Evolutionary conservation across 495 filamentous ascomycete genomes (phyloP).

Genomic region (Penicillium silybi): DNA sequence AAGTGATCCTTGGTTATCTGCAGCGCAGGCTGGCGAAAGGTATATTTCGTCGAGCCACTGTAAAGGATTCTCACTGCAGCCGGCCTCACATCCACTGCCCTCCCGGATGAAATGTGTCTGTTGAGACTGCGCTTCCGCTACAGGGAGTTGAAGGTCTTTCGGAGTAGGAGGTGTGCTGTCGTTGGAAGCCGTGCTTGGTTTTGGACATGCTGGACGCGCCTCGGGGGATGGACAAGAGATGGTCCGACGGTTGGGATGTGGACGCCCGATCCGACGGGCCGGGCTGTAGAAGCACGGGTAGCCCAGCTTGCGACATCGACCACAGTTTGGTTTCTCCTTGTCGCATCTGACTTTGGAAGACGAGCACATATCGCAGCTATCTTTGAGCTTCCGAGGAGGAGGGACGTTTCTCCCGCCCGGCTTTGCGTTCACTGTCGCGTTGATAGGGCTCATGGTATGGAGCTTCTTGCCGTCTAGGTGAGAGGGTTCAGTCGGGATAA

Average conservation of each 20-base stretch:
- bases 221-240: background rate
- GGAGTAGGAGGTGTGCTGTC: background rate
- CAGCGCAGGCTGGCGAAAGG: background rate
- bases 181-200: background rate
- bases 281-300: conserved; percentile 39
- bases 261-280: conserved; percentile 25
- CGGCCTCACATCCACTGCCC: background rate
- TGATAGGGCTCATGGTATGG: background rate
- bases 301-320: conserved; percentile 31
- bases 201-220: background rate
- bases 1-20: background rate
- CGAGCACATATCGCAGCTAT: conserved; percentile 37
- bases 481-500: background rate
- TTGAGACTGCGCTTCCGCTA: background rate
- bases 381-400: conserved; percentile 23
- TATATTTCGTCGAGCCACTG: conserved; percentile 4
- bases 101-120: background rate
- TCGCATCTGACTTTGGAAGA: conserved; percentile 38
- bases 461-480: background rate
- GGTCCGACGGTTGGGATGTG: conserved; percentile 5
- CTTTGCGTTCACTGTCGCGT: background rate
- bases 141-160: background rate
- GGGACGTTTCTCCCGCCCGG: background rate
- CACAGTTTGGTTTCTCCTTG: conserved; percentile 33
- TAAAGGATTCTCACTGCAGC: background rate